Conservation (phyloP, 345 rosid genomes). For the Firmiana major region DNA sequence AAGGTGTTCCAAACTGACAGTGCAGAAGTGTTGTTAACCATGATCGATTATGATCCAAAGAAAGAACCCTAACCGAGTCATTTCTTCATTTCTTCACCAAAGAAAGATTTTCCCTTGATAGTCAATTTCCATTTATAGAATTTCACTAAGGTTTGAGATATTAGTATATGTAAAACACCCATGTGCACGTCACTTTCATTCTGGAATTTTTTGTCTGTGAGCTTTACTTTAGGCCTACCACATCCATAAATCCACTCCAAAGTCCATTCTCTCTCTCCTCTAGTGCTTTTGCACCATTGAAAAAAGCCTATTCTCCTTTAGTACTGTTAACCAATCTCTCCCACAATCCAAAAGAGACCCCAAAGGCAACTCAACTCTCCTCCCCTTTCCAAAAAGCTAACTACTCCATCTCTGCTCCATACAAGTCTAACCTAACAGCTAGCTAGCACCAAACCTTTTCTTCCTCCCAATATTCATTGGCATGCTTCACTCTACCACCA, state of each 20-base stretch:
- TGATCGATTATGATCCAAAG: neutral
- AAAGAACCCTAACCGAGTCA: neutral
- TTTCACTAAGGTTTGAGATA: neutral
- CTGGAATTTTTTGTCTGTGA: slow-evolving; percentile 16
- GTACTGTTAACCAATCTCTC: neutral
- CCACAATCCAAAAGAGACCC: neutral
- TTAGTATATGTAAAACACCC: too few relatives aligned
- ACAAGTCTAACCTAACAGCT: slow-evolving; percentile 28
- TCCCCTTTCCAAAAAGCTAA: slow-evolving; percentile 23
- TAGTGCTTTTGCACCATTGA: neutral
- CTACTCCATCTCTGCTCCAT: slow-evolving; percentile 8
- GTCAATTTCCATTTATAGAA: neutral
- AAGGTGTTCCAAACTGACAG: neutral
- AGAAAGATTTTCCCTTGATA: neutral
- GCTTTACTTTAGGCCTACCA: slow-evolving; percentile 28
- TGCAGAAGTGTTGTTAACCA: neutral
- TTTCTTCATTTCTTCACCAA: neutral
- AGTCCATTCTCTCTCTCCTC: neutral
- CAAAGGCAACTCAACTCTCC: slow-evolving; percentile 7
- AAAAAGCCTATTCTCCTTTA: slow-evolving; percentile 5
- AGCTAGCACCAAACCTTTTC: slow-evolving; percentile 25
- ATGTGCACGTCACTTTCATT: slow-evolving; percentile 49
- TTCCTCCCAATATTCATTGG: neutral
- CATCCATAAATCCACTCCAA: slow-evolving; percentile 3
- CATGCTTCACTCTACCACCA: slow-evolving; percentile 1